Base-by-base conservation (phyloP, 148 eudicot species). In the Fagopyrum homotropicum region DNA sequence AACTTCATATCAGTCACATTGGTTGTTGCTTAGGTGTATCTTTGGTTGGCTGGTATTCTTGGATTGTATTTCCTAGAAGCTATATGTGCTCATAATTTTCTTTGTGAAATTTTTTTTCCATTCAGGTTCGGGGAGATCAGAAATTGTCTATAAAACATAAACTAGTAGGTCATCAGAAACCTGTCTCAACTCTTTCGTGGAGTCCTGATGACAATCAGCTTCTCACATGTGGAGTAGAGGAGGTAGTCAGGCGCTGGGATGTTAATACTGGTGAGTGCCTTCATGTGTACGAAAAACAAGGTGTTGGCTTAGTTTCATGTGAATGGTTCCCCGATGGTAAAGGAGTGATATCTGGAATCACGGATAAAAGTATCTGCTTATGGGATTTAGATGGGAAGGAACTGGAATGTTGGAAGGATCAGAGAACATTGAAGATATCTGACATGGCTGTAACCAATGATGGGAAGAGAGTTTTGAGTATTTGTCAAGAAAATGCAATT, bases 351-450 rank as follows among this genome's bases (percentile, higher is more conserved):
- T 79, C 85, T 54, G 95, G 95, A 17, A 76, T 83, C 52, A 76
- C 87, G 26, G 95, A 92, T 82, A 90, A 86, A 81, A 88, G 93
- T 82, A 86, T 92, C 73, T 76, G 78, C 80, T 48, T 85, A 86
- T 92, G 97, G 97, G 93, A 90, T 81, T 63, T 90, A 76, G 85
- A 84, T 46, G 95, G 95, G 5, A 88, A 83, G 76, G 95, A 90
- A 78, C 55, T 88, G 54, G 88, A 90, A 56, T 87, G 89, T 76
- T 90, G 91, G 93, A 86, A 86, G 83, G 95, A 93, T 44, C 89
- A 88, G 12, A 43, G 76, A 76, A 81, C 87, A 0, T 22, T 77
- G 43, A 84, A 79, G 63, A 85, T 81, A 48, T 83, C 90, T 12
- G 90, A 87, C 79, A 74, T 89, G 89, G 88, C 80, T 17, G 74